Conservation (phyloP, 495 filamentous ascomycete genomes). For the Collariella sp. region DNA sequence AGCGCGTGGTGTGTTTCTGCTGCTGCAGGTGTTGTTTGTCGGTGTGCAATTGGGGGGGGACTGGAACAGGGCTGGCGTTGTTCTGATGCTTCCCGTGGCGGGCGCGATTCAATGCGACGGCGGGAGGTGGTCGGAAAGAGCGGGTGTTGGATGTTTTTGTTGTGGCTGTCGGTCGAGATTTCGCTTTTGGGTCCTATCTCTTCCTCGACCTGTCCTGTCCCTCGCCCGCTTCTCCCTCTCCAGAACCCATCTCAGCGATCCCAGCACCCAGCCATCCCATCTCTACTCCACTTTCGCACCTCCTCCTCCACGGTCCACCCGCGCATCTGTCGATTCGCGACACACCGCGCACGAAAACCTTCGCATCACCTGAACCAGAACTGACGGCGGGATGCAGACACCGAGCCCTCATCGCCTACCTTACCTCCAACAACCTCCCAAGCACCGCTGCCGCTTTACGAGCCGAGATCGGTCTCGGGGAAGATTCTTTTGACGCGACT, state of each 20-base stretch:
- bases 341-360: conserved; percentile 8
- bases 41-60: neutral
- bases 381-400: conserved; percentile 50
- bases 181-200: no score
- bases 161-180: neutral
- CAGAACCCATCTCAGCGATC: no score
- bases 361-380: neutral
- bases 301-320: conserved; percentile 5
- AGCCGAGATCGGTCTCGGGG: conserved; percentile 54
- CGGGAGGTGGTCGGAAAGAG: no score
- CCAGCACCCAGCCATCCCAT: no score
- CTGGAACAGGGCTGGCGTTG: neutral
- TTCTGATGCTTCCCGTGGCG: neutral
- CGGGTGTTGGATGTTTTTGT: no score
- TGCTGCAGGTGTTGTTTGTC: neutral
- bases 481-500: conserved; percentile 61
- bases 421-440: conserved; percentile 59
- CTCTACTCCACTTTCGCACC: conserved; percentile 1
- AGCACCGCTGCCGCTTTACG: conserved; percentile 60
- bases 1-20: neutral
- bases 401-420: conserved; percentile 84
- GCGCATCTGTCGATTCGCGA: neutral
- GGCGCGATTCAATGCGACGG: neutral
- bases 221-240: no score
- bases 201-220: no score